Evolutionary conservation across 2,329 filamentous ascomycete genomes (phyloP).

Genomic region (Beauveria brongniartii): DNA sequence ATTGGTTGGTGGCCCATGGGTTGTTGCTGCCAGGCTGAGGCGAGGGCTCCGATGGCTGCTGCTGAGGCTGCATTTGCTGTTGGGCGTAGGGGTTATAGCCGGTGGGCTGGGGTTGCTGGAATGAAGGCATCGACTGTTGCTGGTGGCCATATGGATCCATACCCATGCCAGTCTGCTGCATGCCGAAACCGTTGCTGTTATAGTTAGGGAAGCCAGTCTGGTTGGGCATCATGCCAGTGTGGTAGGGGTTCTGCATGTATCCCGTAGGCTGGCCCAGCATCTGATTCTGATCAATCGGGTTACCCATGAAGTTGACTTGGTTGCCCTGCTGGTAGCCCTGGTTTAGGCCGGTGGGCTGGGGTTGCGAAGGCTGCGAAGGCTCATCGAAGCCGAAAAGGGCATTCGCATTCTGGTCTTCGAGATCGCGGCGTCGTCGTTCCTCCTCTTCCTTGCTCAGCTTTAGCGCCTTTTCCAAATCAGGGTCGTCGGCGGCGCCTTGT

Average conservation of each 20-base stretch:
- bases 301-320: conserved; percentile 94
- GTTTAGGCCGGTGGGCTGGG: conserved; percentile 83
- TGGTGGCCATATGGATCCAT: conserved; percentile 63
- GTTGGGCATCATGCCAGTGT: conserved; percentile 46
- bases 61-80: conserved; percentile 31
- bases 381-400: conserved; percentile 78
- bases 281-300: conserved; percentile 74
- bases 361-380: conserved; percentile 49
- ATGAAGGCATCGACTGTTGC: conserved; percentile 33
- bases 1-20: conserved; percentile 67
- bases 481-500: conserved; percentile 58
- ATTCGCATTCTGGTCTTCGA: conserved; percentile 77
- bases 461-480: conserved; percentile 90
- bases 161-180: conserved; percentile 56
- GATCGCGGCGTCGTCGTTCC: conserved; percentile 74
- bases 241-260: conserved; percentile 49
- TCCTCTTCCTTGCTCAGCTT: conserved; percentile 93
- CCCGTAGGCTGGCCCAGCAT: conserved; percentile 74
- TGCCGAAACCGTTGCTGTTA: conserved; percentile 61
- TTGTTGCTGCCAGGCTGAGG: conserved; percentile 83
- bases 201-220: conserved; percentile 13
- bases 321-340: conserved; percentile 97
- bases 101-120: conserved; percentile 43
- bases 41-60: conserved; percentile 47
- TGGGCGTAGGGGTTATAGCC: conserved; percentile 48